Percentiles rank a stretch among this genome's conserved stretches.
Evolutionary conservation across 2,329 filamentous ascomycete species (phyloP).

Genomic region (Tolypocladium nubicola): DNA sequence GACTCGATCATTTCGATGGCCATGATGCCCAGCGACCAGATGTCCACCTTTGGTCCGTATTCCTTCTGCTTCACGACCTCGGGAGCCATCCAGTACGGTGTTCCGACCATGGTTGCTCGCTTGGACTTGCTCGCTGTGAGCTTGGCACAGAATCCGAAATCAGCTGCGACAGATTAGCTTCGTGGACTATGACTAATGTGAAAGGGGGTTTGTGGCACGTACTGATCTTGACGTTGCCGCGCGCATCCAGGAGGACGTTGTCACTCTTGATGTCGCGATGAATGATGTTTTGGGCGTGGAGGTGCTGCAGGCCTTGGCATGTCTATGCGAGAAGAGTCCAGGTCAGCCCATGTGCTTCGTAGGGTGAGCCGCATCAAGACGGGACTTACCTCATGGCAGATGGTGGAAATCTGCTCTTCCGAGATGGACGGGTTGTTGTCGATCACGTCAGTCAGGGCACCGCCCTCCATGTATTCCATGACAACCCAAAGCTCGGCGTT

Average conservation of each 20-base stretch:
- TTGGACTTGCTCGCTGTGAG: constrained; percentile 94
- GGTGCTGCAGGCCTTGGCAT: constrained; percentile 85
- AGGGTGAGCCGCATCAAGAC: background rate
- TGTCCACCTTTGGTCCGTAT: constrained; percentile 96
- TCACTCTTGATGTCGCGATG: constrained; percentile 99
- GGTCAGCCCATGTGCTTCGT: constrained; percentile 6
- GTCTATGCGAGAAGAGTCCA: constrained; percentile 47
- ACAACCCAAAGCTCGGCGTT: constrained; percentile 97
- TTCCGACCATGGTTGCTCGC: constrained; percentile 97
- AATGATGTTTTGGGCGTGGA: constrained; percentile 94
- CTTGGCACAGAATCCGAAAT: constrained; percentile 99
- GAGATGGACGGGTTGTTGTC: constrained; percentile 93
- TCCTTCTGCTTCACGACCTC: constrained; percentile 99
- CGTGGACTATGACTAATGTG: too few relatives aligned
- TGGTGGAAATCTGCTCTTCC: constrained; percentile 95
- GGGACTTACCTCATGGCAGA: constrained; percentile 75
- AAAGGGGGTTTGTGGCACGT: constrained; percentile 29
- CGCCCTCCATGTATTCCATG: constrained; percentile 99
- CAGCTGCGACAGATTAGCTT: constrained; percentile 49
- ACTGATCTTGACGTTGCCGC: constrained; percentile 97
- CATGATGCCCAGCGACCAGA: constrained; percentile 99
- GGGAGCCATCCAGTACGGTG: constrained; percentile 99
- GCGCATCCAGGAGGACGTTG: constrained; percentile 88
- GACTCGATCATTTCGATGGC: constrained; percentile 99
- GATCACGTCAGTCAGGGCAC: constrained; percentile 94